Evolutionary conservation across 2,329 filamentous ascomycete genomes (phyloP), one percentile per base, ranked within the genome.

Genomic region (Furcasterigmium sp.): DNA sequence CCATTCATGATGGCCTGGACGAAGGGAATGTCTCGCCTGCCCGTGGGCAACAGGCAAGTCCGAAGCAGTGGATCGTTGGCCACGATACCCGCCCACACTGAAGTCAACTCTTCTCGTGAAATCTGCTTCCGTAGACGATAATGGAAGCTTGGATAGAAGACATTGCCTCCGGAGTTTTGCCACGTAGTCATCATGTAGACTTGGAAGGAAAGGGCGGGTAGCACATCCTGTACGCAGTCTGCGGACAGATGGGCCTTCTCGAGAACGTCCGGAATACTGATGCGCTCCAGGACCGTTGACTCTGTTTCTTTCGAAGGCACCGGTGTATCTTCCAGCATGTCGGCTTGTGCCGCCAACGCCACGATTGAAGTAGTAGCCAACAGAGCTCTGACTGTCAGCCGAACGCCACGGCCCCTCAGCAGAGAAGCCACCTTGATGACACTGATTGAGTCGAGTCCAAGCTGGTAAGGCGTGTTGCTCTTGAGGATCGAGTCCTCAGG

Each of bases 401-500:
- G 62, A 8, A 95, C 62, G 0, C 72, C 77, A 34, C 72, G 64
- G 51, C 78, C 85, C 34, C 79, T 81, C 4, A 96, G 67, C 8
- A 90, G 68, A 0, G 84, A 76, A 8, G 82, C 80, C 4, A 90
- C 81, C 55, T 93, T 94, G 66, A 96, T 93, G 2, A 89, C 85
- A 50, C 84, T 91, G 60, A 96, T 95, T 0, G 91, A 96, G 59
- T 96, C 91, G 2, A 96, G 77, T 0, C 91, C 91, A 2, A 96
- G 73, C 49, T 93, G 83, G 60, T 93, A 95, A 11, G 95, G 76
- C 0, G 76, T 87, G 40, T 82, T 76, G 1, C 72, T 68, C 43
- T 72, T 73, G 3, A 66, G 62, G 41, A 95, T 85, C 2, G 78
- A 69, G 0, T 69, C 56, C 15, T 70, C 62, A 0, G 81, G 68